phyloP scores from a whole-genome alignment of 2,329 filamentous ascomycete species.

The Fusarium domesticum region DNA sequence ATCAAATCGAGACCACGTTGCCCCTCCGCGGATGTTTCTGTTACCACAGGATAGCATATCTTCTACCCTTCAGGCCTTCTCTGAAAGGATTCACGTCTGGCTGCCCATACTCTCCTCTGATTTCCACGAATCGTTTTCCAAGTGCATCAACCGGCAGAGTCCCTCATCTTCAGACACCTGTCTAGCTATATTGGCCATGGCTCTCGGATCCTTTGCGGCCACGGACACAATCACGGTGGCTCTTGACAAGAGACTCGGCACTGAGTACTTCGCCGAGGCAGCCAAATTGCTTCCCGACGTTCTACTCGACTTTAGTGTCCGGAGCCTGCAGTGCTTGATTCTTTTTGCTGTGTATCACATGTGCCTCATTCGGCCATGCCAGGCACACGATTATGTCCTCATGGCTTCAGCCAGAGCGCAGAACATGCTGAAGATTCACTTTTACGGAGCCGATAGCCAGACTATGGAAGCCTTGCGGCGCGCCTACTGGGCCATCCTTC shows the following conservation, averaged over 20 bases:
- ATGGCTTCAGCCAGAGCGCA: conserved; percentile 2
- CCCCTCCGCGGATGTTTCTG: neutral
- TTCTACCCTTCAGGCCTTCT: neutral
- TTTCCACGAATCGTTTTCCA: conserved; percentile 1
- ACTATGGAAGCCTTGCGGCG: neutral
- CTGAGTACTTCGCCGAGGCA: conserved; percentile 1
- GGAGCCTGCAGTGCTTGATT: conserved; percentile 1
- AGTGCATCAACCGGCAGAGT: neutral
- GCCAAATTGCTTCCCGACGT: neutral
- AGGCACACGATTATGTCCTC: conserved; percentile 2
- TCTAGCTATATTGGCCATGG: neutral
- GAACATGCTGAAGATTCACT: conserved; percentile 1
- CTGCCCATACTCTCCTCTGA: neutral
- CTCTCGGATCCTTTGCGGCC: neutral
- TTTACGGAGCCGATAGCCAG: neutral
- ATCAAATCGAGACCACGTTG: neutral
- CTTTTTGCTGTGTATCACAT: conserved; percentile 1
- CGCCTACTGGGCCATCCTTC: conserved; percentile 4
- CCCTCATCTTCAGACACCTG: neutral
- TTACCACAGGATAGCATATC: neutral
- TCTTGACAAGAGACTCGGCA: neutral
- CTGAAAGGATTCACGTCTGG: conserved; percentile 1
- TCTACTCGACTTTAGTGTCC: neutral
- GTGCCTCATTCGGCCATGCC: conserved; percentile 1
- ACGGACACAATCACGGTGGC: neutral